A percentile compares a stretch with the other conserved stretches of the same genome.
phyloP scores from a whole-genome alignment of 2,329 filamentous ascomycete genomes.

The Colletotrichum neosansevieriae region DNA sequence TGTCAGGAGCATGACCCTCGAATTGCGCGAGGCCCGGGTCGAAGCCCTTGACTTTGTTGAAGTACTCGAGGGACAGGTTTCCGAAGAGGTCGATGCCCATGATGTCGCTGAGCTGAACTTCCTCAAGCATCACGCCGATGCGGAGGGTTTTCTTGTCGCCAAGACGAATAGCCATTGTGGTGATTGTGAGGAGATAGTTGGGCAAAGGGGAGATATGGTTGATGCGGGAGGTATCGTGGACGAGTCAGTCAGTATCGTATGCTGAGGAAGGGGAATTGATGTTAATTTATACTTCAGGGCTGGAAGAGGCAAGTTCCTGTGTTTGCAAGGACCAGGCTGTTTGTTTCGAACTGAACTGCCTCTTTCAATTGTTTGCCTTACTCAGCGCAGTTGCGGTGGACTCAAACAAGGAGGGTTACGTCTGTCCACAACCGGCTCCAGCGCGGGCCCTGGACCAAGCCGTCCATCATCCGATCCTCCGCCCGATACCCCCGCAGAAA shows the following conservation, averaged over 20 bases:
- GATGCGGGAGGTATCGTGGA: neutral
- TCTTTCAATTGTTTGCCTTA: constrained; percentile 8
- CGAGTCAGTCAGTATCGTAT: neutral
- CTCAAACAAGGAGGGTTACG: neutral
- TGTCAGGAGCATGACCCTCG: constrained; percentile 44
- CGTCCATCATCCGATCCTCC: neutral
- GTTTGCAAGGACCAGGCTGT: constrained; percentile 8
- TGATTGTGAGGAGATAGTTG: neutral
- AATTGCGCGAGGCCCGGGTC: constrained; percentile 41
- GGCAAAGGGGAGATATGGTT: neutral
- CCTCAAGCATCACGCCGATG: constrained; percentile 54
- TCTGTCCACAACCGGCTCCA: constrained; percentile 1
- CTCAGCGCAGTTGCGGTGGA: neutral
- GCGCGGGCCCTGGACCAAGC: neutral
- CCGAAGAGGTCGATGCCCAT: constrained; percentile 54
- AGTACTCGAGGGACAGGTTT: constrained; percentile 48
- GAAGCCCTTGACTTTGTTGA: constrained; percentile 41
- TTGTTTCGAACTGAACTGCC: constrained; percentile 5
- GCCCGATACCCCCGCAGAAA: neutral
- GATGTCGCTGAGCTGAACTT: constrained; percentile 54
- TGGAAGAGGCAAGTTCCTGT: neutral
- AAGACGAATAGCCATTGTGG: constrained; percentile 16
- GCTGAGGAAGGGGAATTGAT: neutral
- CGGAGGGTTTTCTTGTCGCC: constrained; percentile 45
- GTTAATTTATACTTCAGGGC: constrained; percentile 7